These are phyloP conservation scores for Sclerotinia borealis DNA, from an alignment of 2,329 filamentous ascomycete species.

Conservation along the genomic window DNA sequence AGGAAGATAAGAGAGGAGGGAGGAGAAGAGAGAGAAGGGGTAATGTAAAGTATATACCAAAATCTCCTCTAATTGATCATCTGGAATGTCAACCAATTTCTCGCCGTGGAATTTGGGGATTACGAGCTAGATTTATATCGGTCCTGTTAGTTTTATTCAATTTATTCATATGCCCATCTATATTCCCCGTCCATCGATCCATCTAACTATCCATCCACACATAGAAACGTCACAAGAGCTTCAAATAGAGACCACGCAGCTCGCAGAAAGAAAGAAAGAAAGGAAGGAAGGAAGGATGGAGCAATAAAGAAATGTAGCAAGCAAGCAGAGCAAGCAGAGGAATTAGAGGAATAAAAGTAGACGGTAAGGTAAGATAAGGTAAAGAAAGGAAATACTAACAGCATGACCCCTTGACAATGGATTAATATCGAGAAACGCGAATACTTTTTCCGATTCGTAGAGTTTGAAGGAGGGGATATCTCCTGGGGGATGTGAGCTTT, in stretches of 20 bases:
- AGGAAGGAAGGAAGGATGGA: not conserved
- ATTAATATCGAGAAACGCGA: conserved; percentile 95
- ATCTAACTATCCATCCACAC: not conserved
- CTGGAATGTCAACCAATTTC: conserved; percentile 88
- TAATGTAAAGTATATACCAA: conserved; percentile 47
- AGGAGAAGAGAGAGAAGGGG: not conserved
- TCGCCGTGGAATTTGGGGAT: conserved; percentile 93
- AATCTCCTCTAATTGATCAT: conserved; percentile 77
- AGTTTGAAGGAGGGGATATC: conserved; percentile 97
- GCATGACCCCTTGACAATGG: conserved; percentile 85
- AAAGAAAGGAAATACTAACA: conserved; percentile 45
- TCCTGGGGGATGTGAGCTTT: conserved; percentile 44
- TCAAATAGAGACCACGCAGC: too few species aligned
- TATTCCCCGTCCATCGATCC: not conserved
- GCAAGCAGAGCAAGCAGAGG: not conserved
- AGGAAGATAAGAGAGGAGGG: not conserved
- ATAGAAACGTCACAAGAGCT: not conserved
- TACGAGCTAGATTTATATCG: conserved; percentile 55
- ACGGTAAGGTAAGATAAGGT: too few species aligned
- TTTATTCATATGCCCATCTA: not conserved
- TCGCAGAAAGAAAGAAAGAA: not conserved
- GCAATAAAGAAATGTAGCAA: not conserved
- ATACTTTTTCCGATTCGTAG: conserved; percentile 85
- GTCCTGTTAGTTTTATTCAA: not conserved
- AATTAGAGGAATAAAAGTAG: not conserved